Base-by-base conservation (phyloP, 192 early-diverging fungal genomes). In the Umbelopsis ramanniana region DNA sequence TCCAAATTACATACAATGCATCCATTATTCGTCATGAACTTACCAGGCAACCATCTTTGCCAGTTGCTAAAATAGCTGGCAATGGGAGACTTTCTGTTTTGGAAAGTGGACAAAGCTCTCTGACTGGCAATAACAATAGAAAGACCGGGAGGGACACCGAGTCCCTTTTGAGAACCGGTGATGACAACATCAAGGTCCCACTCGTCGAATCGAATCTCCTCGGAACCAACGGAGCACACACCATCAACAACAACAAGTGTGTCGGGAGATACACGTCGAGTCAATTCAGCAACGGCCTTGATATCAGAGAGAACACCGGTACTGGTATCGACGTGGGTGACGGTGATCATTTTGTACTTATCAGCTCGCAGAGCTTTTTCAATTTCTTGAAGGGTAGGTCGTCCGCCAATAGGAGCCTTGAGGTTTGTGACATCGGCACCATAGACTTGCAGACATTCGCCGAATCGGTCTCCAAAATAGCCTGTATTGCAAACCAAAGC, bases 291-390 rank as follows among this genome's bases (percentile, higher is more conserved):
- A 46, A 93, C 83, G 53, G 83, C 83, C 68, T 87, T 70, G 52
- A 91, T 83, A 75, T 93, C 90, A 66, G 70, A 79, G 69, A 94
- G 82, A 29, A 94, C 93, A 35, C 90, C 88, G 22, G 91, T 88
- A 45, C 89, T 91, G 4, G 93, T 94, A 78, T 94, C 93, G 10
- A 93, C 91, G 70, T 94, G 93, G 24, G 93, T 89, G 63, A 94
- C 72, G 11, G 93, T 91, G 22, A 94, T 78, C 17, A 92, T 66
- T 79, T 93, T 93, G 83, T 90, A 91, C 29, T 76, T 76, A n/a
- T 81, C 74, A 23, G 37, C 35, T 52, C 47, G 70, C 54, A 94
- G 82, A 37, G 85, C 88, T 33, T 72, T 63, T 12, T 82, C 85
- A 40, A 94, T 84, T 68, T 87, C 74, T 1, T 78, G 84, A 29